Conservation (phyloP, 768 basidiomycete species). For the Ramaria sp. region DNA sequence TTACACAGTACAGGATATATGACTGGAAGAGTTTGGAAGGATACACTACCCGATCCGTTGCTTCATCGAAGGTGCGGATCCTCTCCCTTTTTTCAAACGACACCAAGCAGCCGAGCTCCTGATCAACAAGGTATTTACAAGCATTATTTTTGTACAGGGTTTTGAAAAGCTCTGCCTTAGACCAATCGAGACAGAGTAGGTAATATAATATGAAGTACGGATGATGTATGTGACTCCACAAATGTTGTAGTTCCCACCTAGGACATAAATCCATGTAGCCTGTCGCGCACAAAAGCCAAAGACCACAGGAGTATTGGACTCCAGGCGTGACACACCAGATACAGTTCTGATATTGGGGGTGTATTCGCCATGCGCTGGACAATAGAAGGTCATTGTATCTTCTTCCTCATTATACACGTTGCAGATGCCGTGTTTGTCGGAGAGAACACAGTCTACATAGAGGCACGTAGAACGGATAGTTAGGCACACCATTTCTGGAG, state of each 20-base stretch:
- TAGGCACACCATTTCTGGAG: neutral
- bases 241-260: neutral
- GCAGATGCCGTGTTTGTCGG: constrained; percentile 11
- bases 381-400: constrained; percentile 16
- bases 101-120: constrained; percentile 18
- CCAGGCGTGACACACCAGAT: constrained; percentile 12
- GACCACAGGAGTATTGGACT: constrained; percentile 22
- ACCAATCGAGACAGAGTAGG: constrained; percentile 16
- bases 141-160: constrained; percentile 19
- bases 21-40: neutral
- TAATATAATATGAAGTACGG: constrained; percentile 17
- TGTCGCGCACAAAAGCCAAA: constrained; percentile 12
- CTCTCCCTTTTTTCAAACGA: constrained; percentile 17
- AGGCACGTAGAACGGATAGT: constrained; percentile 20
- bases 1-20: neutral
- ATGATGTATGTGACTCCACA: neutral
- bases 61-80: constrained; percentile 8
- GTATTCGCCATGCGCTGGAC: constrained; percentile 20
- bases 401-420: constrained; percentile 10
- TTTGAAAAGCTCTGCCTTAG: constrained; percentile 22
- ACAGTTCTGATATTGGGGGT: constrained; percentile 12
- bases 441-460: constrained; percentile 16
- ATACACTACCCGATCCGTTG: neutral
- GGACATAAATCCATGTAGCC: neutral
- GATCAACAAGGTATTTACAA: constrained; percentile 18